Evolutionary conservation across 805 yeast genomes (phyloP), one percentile per base, ranked within the genome.

Genomic region (Wickerhamomyces ciferrii): DNA sequence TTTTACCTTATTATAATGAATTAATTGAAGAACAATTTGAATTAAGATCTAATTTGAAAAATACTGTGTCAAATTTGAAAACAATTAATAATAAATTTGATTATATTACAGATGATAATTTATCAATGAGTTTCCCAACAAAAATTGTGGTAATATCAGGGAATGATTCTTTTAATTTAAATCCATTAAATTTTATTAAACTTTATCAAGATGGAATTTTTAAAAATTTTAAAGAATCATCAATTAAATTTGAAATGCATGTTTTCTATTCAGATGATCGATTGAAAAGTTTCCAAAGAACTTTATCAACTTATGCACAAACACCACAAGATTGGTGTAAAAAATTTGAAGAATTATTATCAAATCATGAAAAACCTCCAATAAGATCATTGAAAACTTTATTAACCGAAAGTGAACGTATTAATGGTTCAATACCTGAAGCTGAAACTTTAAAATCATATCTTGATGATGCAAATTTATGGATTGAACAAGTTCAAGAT

Each of bases 401-500:
- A n/a, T 62, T 75, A 5, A 45, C 57, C 4, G 88, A 83, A 42
- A 84, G 87, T 6, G 83, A 81, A 49, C 67, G 72, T 39, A 70
- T 82, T 2, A 58, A 59, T n/a, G 66, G 66, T 6, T 65, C 68
- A 1, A 60, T 76, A 3, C 60, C 69, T 1, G 69, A 66, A 36
- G 70, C 67, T 39, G 51, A 47, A 4, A 49, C 62, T 23, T 62
- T 85, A 46, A 64, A 67, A 43, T 48, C 47, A 1, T 75, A 75
- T 48, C 63, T 83, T 25, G 66, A 65, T 2, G 60, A 65, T 17
- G 76, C 84, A 1, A 72, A 70, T 42, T 60, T 58, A 9, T 81
- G 86, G 75, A 67, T 74, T 20, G 81, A 76, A 17, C 72, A 73
- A 32, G 84, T 85, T 21, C 81, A 77, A 49, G 66, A 63, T 2